phyloP scores from a whole-genome alignment of 768 basidiomycete species.

The Mycena venus region DNA sequence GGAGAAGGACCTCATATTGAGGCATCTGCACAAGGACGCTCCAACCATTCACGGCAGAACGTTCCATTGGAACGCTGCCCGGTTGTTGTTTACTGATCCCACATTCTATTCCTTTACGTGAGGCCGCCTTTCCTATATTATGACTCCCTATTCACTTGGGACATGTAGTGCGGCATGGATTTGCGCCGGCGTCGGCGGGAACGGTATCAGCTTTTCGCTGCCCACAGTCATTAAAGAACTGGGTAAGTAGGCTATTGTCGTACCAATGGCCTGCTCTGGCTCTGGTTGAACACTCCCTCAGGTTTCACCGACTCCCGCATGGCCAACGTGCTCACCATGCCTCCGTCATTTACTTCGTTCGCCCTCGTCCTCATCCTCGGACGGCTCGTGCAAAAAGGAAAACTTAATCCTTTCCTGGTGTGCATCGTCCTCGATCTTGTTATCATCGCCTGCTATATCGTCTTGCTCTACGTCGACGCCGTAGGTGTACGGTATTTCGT shows the following conservation, averaged over 20 bases:
- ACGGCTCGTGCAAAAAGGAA: constrained; percentile 27
- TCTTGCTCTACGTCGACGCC: constrained; percentile 34
- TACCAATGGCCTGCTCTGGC: too few relatives aligned
- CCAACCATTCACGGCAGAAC: constrained; percentile 32
- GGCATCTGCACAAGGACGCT: constrained; percentile 39
- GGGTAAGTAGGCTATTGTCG: constrained; percentile 27
- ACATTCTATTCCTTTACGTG: constrained; percentile 36
- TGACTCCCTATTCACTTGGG: not conserved
- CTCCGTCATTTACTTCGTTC: constrained; percentile 36
- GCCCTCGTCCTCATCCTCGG: constrained; percentile 26
- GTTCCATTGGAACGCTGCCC: constrained; percentile 20
- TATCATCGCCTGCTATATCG: constrained; percentile 35
- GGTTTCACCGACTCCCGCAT: constrained; percentile 38
- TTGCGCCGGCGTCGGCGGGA: constrained; percentile 36
- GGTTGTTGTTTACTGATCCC: constrained; percentile 31
- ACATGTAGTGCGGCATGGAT: constrained; percentile 31
- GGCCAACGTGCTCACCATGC: constrained; percentile 41
- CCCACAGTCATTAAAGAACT: constrained; percentile 40
- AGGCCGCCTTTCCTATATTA: not conserved
- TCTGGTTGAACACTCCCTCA: too few relatives aligned
- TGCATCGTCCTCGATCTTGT: constrained; percentile 33
- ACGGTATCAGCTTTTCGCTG: constrained; percentile 34
- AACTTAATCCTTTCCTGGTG: constrained; percentile 35
- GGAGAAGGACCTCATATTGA: constrained; percentile 50
- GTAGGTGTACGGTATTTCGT: constrained; percentile 34